These are phyloP conservation scores for Metschnikowia continentalis DNA, from an alignment of 805 yeast species.

Conservation along the genomic window DNA sequence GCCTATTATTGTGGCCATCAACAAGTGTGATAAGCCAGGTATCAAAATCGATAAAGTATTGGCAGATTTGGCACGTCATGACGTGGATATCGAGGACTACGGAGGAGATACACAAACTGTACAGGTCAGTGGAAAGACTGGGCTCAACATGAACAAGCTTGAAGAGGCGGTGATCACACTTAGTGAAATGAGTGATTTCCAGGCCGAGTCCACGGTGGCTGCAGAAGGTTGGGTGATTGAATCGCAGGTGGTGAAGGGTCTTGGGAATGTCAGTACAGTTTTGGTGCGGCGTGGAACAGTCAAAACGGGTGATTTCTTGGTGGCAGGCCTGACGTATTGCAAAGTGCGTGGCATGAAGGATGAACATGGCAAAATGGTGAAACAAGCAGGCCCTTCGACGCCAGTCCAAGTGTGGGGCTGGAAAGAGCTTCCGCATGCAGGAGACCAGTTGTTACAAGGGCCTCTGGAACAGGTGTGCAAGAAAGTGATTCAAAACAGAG, in stretches of 20 bases:
- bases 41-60: constrained; percentile 72
- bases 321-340: constrained; percentile 85
- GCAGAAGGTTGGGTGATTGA: constrained; percentile 90
- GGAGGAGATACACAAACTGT: constrained; percentile 96
- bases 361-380: constrained; percentile 61
- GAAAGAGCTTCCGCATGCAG: constrained; percentile 90
- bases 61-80: constrained; percentile 71
- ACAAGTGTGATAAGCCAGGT: constrained; percentile 82
- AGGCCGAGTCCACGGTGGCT: constrained; percentile 53
- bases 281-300: constrained; percentile 77
- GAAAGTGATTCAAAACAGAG: constrained; percentile 64
- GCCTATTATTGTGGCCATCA: constrained; percentile 85
- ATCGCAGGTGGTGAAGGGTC: constrained; percentile 72
- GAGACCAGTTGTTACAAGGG: constrained; percentile 78
- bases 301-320: constrained; percentile 64
- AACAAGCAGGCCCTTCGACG: constrained; percentile 75
- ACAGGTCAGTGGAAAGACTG: constrained; percentile 83
- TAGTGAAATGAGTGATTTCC: constrained; percentile 77
- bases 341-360: constrained; percentile 75
- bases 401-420: constrained; percentile 93
- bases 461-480: constrained; percentile 71
- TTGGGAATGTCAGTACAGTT: constrained; percentile 84
- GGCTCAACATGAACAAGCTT: constrained; percentile 81
- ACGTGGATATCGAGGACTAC: constrained; percentile 81
- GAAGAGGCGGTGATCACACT: constrained; percentile 86